A percentile compares a stretch with the other conserved stretches of the same genome.
Conservation (phyloP, 2,329 filamentous ascomycete genomes). For the Colletotrichum orchidophilum region DNA sequence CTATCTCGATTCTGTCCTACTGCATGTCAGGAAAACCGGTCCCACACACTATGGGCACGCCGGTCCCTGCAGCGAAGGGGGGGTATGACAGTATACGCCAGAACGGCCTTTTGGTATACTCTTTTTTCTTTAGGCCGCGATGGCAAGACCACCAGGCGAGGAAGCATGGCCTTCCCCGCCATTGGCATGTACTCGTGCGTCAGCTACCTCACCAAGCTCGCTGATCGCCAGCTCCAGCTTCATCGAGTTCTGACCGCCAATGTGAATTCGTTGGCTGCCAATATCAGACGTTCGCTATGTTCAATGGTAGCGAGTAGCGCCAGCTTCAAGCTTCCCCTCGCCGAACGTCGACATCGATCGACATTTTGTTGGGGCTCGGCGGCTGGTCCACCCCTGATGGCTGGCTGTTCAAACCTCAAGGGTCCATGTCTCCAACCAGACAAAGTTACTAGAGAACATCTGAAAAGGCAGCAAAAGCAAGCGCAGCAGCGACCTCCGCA, state of each 20-base stretch:
- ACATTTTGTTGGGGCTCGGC: slow-evolving; percentile 2
- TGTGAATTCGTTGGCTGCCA: background rate
- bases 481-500: background rate
- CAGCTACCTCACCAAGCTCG: background rate
- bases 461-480: slow-evolving; percentile 12
- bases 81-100: background rate
- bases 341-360: slow-evolving; percentile 10
- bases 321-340: slow-evolving; percentile 16
- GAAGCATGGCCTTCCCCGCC: slow-evolving; percentile 13
- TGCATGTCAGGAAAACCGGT: background rate
- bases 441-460: background rate
- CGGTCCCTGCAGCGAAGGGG: slow-evolving; percentile 15
- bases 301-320: background rate
- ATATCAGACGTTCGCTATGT: slow-evolving; percentile 6
- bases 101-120: background rate
- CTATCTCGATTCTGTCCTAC: background rate
- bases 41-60: background rate
- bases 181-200: background rate
- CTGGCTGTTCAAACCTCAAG: background rate
- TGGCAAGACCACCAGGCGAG: slow-evolving; percentile 3
- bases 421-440: background rate
- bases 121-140: slow-evolving; percentile 15
- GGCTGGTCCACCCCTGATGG: background rate
- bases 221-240: background rate
- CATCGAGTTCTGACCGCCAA: slow-evolving; percentile 5